Evolutionary conservation across 768 basidiomycete genomes (phyloP), one percentile per base, ranked within the genome.

Genomic region (Pleurotus platypus): DNA sequence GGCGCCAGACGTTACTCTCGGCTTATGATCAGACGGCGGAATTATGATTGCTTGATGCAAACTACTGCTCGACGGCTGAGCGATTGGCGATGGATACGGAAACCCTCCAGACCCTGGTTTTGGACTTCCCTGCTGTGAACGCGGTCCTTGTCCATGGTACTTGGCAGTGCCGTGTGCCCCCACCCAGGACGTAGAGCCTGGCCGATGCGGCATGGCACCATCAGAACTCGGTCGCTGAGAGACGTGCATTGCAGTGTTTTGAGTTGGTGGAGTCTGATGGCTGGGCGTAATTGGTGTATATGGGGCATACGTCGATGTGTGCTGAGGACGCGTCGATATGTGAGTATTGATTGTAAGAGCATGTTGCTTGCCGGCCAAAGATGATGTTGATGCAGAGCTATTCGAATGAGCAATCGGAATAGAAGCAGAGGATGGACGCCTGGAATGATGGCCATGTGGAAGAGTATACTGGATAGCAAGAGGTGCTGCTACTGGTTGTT

Each of bases 271-370:
- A 11, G 30, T 35, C 30, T 35, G 30, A 11, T 35, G 30, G 30
- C 11, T 35, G 9, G 30, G 30, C 11, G 30, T 35, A 2, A 20
- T 18, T 26, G 15, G 16, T 35, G 49, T 15, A 27, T 20, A 30
- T 27, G 49, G 49, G n/a, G 37, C n/a, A 27, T 50, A 50, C 22
- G 37, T 50, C n/a, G 39, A 35, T 18, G 39, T 54, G n/a, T 54
- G 38, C 13, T 24, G 51, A 54, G 16, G 39, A 30, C 27, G 42
- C 7, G 15, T 26, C 15, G 55, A 27, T 11, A 46, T 30, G 13
- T 26, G 43, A 4, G 55, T 56, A 24, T 47, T 46, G 55, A 56
- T 56, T 13, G 55, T 46, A 18, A 47, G 42, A 11, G 55, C 46
- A 46, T 35, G 26, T 27, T 56, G 42, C 15, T n/a, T 37, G 40